Evolutionary conservation across 78 protist genomes (phyloP).

Genomic region (Tieghemostelium lacteum): DNA sequence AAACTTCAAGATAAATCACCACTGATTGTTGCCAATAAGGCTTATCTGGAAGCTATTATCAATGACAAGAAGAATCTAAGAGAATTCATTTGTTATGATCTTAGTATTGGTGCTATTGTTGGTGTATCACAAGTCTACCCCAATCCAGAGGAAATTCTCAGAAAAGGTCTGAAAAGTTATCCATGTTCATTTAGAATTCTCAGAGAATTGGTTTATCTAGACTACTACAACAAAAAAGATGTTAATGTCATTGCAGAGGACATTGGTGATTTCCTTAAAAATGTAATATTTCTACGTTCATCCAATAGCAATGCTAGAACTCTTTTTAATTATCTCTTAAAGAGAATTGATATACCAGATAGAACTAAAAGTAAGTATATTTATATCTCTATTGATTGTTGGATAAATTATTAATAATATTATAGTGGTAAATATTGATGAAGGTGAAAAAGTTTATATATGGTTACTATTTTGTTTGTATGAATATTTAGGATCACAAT

Average conservation of each 20-base stretch:
- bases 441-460: constrained; percentile 18
- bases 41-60: background rate
- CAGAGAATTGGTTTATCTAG: background rate
- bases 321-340: no score
- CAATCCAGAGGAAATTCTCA: background rate
- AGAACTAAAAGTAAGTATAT: no score
- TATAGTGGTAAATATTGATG: no score
- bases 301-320: no score
- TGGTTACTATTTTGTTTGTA: constrained; percentile 40
- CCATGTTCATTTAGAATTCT: background rate
- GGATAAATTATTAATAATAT: no score
- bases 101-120: no score
- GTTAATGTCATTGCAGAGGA: background rate
- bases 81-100: background rate
- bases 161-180: background rate
- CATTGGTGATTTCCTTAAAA: no score
- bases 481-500: background rate
- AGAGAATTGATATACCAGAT: no score
- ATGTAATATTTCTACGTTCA: no score
- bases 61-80: background rate
- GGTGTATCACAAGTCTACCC: background rate
- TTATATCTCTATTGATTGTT: no score
- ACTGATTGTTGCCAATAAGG: background rate
- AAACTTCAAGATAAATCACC: no score
- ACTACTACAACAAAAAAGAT: background rate